A percentile compares a stretch with the other conserved stretches of the same genome.
Evolutionary conservation across 306 rosid species (phyloP).

Genomic region (Luffa acutangula): DNA sequence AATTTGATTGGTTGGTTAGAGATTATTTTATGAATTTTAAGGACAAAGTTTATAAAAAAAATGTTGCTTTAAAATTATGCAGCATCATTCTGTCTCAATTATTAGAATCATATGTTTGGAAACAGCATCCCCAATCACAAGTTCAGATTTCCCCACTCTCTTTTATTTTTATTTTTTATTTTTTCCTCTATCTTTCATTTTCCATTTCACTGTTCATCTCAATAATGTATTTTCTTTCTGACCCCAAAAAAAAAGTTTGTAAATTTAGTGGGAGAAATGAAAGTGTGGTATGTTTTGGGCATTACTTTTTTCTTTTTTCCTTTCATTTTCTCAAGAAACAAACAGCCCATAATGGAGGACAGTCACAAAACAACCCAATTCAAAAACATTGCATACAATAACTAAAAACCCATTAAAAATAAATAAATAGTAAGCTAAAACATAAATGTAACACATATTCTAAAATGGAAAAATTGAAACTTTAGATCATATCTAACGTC

Average conservation of each 20-base stretch:
- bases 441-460: background rate
- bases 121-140: constrained; percentile 7
- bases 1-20: background rate
- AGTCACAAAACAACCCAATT: background rate
- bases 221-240: background rate
- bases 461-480: background rate
- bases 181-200: background rate
- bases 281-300: background rate
- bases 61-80: constrained; percentile 11
- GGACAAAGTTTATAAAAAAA: background rate
- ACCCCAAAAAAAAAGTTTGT: background rate
- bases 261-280: background rate
- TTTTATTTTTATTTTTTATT: background rate
- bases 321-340: background rate
- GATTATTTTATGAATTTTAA: background rate
- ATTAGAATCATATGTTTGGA: constrained; percentile 14
- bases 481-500: background rate
- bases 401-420: background rate
- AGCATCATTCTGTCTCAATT: constrained; percentile 22
- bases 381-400: background rate
- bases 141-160: background rate
- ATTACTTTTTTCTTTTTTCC: background rate
- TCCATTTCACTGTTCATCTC: constrained; percentile 6
- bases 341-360: background rate
- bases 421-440: background rate